These are phyloP conservation scores for Kluyveromyces starmeri DNA, from an alignment of 805 yeast species.

Conservation along the genomic window DNA sequence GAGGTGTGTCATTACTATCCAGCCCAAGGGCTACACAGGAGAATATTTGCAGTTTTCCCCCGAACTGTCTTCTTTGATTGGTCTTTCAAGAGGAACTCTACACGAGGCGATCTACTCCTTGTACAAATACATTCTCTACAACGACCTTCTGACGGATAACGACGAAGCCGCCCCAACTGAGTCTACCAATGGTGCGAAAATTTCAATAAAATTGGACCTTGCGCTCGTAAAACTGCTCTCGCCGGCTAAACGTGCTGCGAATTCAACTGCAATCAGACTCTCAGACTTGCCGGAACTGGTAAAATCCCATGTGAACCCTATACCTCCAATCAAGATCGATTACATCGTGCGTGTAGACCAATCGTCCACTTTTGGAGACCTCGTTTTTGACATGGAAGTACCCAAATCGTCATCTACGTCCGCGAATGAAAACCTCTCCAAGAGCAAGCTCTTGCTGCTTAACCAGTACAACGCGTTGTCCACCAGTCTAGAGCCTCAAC, in stretches of 20 bases:
- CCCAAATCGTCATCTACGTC: conserved; percentile 34
- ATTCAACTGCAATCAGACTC: conserved; percentile 29
- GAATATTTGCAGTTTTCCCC: conserved; percentile 51
- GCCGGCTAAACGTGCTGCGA: conserved; percentile 7
- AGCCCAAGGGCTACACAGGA: conserved; percentile 69
- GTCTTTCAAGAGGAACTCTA: conserved; percentile 70
- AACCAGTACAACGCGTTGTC: conserved; percentile 24
- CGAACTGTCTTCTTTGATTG: conserved; percentile 60
- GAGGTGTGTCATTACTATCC: conserved; percentile 64
- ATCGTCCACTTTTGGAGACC: conserved; percentile 73
- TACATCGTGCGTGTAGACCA: conserved; percentile 70
- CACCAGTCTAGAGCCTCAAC: conserved; percentile 30
- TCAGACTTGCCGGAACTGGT: conserved; percentile 38
- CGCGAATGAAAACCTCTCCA: conserved; percentile 20
- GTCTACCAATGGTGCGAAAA: conserved; percentile 38
- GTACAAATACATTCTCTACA: conserved; percentile 72
- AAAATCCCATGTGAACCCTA: conserved; percentile 58
- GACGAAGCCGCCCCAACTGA: conserved; percentile 9
- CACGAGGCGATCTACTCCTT: conserved; percentile 73
- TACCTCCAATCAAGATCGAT: conserved; percentile 70
- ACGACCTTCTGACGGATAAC: conserved; percentile 38
- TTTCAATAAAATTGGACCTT: conserved; percentile 43
- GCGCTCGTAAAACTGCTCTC: conserved; percentile 24
- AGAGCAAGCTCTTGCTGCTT: conserved; percentile 23
- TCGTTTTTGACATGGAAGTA: conserved; percentile 67